Percentiles rank a stretch among this genome's conserved stretches.
phyloP scores from a whole-genome alignment of 768 basidiomycete species.

The Tylopilus intermedius region DNA sequence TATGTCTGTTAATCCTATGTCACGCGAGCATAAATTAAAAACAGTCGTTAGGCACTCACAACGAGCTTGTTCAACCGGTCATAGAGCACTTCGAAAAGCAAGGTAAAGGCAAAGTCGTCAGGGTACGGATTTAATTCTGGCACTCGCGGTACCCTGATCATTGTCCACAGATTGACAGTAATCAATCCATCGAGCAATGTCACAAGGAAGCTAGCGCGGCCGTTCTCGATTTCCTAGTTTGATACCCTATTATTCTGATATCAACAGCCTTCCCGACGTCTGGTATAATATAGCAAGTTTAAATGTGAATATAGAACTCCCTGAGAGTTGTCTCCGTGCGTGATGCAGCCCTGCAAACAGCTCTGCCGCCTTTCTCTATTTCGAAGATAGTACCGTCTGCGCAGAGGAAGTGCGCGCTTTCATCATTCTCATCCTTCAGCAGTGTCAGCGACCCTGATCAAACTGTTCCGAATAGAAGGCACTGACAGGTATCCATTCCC shows the following conservation, averaged over 20 bases:
- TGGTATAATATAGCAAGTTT: constrained; percentile 12
- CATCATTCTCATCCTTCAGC: constrained; percentile 53
- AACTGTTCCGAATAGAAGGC: neutral
- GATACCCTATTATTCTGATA: neutral
- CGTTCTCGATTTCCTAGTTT: constrained; percentile 45
- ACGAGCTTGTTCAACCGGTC: constrained; percentile 87
- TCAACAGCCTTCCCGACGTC: neutral
- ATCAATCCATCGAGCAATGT: constrained; percentile 65
- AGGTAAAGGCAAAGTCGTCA: constrained; percentile 72
- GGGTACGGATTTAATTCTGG: constrained; percentile 42
- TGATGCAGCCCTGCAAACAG: constrained; percentile 41
- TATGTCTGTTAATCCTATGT: constrained; percentile 30
- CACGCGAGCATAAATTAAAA: neutral
- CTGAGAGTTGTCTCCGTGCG: constrained; percentile 28
- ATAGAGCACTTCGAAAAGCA: constrained; percentile 70
- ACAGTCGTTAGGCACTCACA: constrained; percentile 62
- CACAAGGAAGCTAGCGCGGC: constrained; percentile 53
- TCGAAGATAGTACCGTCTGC: constrained; percentile 69
- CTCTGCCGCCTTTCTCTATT: constrained; percentile 59
- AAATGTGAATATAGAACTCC: constrained; percentile 46
- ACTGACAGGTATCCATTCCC: constrained; percentile 85
- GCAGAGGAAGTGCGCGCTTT: constrained; percentile 67
- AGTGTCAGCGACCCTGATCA: constrained; percentile 1
- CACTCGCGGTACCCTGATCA: neutral
- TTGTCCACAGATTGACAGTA: constrained; percentile 57